Percentiles rank a stretch among this genome's conserved stretches.
Conservation (phyloP, 202 grass and related monocot species). For the Hordeum pubiflorum region DNA sequence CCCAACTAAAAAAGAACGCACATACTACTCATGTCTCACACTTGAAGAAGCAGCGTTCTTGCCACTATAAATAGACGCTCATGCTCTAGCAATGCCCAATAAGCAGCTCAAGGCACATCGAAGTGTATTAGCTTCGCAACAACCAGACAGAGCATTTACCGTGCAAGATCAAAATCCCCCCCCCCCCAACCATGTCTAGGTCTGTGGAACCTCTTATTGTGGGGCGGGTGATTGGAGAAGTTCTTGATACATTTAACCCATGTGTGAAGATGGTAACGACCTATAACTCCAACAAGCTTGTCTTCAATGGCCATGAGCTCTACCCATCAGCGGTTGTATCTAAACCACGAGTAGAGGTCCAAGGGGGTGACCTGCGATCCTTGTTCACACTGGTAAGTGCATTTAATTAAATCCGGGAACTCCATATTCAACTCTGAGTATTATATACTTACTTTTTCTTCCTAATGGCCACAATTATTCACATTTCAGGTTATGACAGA, state of each 20-base stretch:
- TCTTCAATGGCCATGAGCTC: conserved; percentile 80
- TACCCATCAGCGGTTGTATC: conserved; percentile 60
- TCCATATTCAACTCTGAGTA: conserved; percentile 6
- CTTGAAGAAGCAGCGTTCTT: not conserved
- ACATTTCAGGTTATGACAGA: conserved; percentile 77
- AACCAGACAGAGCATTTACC: conserved; percentile 7
- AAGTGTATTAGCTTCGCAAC: not conserved
- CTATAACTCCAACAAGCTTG: conserved; percentile 70
- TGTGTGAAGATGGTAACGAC: conserved; percentile 72
- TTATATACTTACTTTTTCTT: not conserved
- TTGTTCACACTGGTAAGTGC: conserved; percentile 79
- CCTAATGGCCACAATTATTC: not conserved
- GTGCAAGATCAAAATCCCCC: conserved; percentile 13
- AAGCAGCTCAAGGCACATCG: conserved; percentile 16
- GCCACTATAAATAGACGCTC: conserved; percentile 45
- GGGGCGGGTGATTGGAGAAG: conserved; percentile 83
- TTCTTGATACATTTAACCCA: conserved; percentile 67
- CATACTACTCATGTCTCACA: conserved; percentile 19
- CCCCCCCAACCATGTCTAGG: conserved; percentile 49
- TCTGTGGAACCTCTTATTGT: conserved; percentile 66
- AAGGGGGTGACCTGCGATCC: conserved; percentile 60
- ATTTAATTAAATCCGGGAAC: not conserved
- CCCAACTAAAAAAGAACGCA: conserved; percentile 24
- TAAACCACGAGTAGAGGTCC: conserved; percentile 73
- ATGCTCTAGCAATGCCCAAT: conserved; percentile 21